Evolutionary conservation across 345 rosid genomes (phyloP).

Genomic region (Erodium maritimum): DNA sequence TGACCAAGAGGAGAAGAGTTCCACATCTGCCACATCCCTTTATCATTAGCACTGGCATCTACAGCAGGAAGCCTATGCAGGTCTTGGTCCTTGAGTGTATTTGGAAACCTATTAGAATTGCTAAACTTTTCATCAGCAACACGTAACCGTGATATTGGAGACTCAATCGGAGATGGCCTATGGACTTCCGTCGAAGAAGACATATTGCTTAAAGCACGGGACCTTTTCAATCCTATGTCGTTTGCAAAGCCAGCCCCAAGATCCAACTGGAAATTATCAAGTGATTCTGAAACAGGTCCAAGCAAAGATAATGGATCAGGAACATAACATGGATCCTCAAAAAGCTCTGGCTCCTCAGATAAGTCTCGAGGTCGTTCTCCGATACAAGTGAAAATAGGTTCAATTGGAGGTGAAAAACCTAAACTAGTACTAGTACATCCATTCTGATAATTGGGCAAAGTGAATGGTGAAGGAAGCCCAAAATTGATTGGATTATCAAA

Average conservation of each 20-base stretch:
- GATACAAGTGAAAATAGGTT: constrained; percentile 28
- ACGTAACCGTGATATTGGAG: constrained; percentile 64
- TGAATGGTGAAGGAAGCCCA: constrained; percentile 76
- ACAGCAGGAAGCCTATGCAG: constrained; percentile 16
- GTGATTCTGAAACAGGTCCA: constrained; percentile 97
- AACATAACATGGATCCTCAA: constrained; percentile 88
- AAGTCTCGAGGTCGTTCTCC: constrained; percentile 34
- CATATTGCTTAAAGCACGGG: constrained; percentile 27
- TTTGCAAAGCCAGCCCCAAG: constrained; percentile 39
- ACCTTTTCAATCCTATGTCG: constrained; percentile 35
- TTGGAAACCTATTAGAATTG: constrained; percentile 28
- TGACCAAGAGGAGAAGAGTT: constrained; percentile 68
- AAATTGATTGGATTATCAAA: constrained; percentile 79
- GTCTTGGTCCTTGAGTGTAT: constrained; percentile 32
- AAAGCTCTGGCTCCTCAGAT: constrained; percentile 63
- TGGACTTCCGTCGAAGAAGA: constrained; percentile 41
- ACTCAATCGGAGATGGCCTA: constrained; percentile 89
- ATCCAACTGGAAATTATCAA: constrained; percentile 65
- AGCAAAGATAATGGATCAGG: constrained; percentile 78
- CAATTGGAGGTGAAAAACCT: constrained; percentile 59
- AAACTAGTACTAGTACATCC: constrained; percentile 40
- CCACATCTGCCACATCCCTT: constrained; percentile 98
- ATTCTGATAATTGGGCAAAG: constrained; percentile 31
- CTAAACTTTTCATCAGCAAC: constrained; percentile 51
- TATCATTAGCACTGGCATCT: constrained; percentile 31